Evolutionary conservation across 257 asterid species (phyloP), one percentile per base, ranked within the genome.

Genomic region (Plantago elongata): DNA sequence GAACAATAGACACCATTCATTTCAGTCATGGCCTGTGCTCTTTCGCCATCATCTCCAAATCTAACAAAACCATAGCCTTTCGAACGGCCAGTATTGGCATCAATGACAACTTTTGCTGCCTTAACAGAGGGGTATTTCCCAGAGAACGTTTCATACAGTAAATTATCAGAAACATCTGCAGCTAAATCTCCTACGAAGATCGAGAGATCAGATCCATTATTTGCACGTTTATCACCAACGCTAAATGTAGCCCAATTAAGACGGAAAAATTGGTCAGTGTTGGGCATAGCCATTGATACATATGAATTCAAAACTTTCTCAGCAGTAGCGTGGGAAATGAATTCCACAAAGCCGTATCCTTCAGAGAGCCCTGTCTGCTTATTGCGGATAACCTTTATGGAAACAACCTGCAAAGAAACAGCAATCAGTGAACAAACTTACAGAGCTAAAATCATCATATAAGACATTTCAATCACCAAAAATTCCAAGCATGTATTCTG

Each of bases 241-340:
- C 98, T 90, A 73, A 88, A 90, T 60, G 95, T 77, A 40, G 98
- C 98, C 98, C 98, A 91, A 68, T 91, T 91, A 75, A 91, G 68
- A 54, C 94, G 95, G 75, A 91, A 91, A 59, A 75, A 84, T 54
- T 88, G 98, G 17, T 85, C 95, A 1, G 91, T 71, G 75, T 82
- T 85, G 7, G 98, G 98, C 98, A 90, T 90, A 51, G 69, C 74
- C 48, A 84, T 62, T 70, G 84, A 66, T 49, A 88, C 15, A 68
- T 74, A 88, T 42, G 91, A 54, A 27, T 84, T 89, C 62, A 91
- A 75, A 58, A 81, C 88, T 70, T 88, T 88, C 83, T 91, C 98
- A n/a, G 98, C 98, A 38, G 86, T 83, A 44, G 82, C 73, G 34
- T 90, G 96, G 8, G 94, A 69, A 57, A 66, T 77, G 75, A 90